Conservation (phyloP, 1,284 basidiomycete genomes). For the Boletus smithii region DNA sequence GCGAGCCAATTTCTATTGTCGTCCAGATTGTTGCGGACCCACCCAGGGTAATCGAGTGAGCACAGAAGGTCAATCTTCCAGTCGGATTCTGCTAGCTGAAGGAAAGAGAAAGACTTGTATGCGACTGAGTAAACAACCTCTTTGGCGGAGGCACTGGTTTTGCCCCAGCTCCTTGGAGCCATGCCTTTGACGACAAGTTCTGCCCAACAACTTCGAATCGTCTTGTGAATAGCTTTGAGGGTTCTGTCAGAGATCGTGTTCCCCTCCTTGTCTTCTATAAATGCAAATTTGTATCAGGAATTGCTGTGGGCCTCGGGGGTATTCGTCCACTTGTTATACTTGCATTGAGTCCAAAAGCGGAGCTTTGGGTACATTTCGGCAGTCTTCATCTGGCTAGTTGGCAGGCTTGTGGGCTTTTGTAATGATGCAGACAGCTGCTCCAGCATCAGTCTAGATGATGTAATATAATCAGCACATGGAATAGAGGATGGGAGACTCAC, state of each 20-base stretch:
- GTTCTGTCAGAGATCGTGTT: background rate
- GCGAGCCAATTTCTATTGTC: background rate
- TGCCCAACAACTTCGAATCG: background rate
- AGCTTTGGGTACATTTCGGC: background rate
- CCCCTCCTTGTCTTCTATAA: slow-evolving; percentile 8
- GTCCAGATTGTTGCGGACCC: slow-evolving; percentile 4
- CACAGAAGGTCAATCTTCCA: slow-evolving; percentile 9
- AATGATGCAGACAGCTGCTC: background rate
- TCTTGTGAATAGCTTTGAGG: slow-evolving; percentile 5
- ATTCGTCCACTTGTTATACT: slow-evolving; percentile 3
- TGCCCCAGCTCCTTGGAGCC: slow-evolving; percentile 8
- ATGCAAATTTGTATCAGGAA: background rate
- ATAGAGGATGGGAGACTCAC: background rate
- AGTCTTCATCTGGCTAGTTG: background rate
- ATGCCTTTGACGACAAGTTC: background rate
- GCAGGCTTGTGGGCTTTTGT: background rate
- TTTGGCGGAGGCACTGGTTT: background rate
- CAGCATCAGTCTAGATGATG: background rate
- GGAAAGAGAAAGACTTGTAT: slow-evolving; percentile 1
- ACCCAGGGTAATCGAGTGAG: slow-evolving; percentile 4
- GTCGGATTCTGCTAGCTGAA: background rate
- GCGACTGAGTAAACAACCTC: background rate
- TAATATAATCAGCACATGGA: background rate
- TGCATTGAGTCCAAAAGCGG: background rate
- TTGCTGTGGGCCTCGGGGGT: background rate